Conservation (phyloP, 768 basidiomycete species). For the Pisolithus marmoratus region DNA sequence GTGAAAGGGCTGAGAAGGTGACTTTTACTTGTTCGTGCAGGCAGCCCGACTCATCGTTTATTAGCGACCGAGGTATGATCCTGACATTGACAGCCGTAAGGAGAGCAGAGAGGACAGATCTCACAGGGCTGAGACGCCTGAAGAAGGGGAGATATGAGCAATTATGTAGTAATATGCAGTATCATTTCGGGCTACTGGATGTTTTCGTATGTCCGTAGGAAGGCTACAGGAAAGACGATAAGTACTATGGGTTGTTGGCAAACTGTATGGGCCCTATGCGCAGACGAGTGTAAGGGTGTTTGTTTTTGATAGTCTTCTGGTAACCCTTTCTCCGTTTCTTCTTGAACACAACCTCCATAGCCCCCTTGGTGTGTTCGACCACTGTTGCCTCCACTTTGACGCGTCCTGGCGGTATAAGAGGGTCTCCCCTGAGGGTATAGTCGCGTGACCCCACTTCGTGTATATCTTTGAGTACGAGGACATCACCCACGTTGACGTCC, state of each 20-base stretch:
- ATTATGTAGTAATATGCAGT: too few species aligned
- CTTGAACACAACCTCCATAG: conserved; percentile 89
- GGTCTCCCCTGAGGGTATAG: conserved; percentile 81
- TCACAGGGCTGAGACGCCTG: conserved; percentile 68
- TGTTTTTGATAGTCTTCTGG: conserved; percentile 87
- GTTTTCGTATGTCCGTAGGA: too few species aligned
- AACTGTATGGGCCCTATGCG: conserved; percentile 79
- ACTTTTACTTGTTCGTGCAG: conserved; percentile 6
- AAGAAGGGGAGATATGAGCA: conserved; percentile 78
- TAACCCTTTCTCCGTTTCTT: conserved; percentile 99
- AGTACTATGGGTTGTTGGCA: conserved; percentile 26
- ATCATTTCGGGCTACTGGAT: too few species aligned
- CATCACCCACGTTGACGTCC: conserved; percentile 80
- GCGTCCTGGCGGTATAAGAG: conserved; percentile 56
- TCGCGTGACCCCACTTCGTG: conserved; percentile 95
- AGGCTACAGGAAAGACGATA: too few species aligned
- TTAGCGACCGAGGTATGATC: conserved; percentile 52
- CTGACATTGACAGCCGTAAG: conserved; percentile 39
- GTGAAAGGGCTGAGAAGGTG: conserved; percentile 61
- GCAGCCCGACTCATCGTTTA: conserved; percentile 10
- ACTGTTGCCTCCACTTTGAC: conserved; percentile 85
- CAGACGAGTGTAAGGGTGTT: conserved; percentile 93
- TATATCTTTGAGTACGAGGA: conserved; percentile 76
- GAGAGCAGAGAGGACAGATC: conserved; percentile 35
- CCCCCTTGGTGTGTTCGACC: conserved; percentile 95